Evolutionary conservation across 164 flowering plant species (phyloP).

Genomic region (Dillenia turbinata): DNA sequence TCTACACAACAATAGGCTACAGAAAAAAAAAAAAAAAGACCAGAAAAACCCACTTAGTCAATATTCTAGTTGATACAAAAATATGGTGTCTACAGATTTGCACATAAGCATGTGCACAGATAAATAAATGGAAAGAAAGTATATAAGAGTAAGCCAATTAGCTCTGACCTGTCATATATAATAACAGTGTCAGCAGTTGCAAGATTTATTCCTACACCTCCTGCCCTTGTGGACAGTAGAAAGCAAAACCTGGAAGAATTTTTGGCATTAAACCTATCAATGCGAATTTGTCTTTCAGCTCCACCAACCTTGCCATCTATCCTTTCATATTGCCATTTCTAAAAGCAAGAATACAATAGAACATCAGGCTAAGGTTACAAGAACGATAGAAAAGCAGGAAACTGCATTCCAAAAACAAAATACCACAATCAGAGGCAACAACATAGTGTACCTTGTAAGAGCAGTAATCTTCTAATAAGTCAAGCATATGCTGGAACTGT

Average conservation of each 20-base stretch:
- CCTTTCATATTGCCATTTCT: slow-evolving; percentile 92
- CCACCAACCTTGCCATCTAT: slow-evolving; percentile 94
- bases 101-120: not conserved
- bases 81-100: too few species aligned
- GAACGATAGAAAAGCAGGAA: not conserved
- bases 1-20: too few species aligned
- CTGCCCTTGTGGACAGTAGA: slow-evolving; percentile 91
- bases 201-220: slow-evolving; percentile 93
- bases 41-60: too few species aligned
- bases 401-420: not conserved
- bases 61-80: too few species aligned
- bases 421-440: not conserved
- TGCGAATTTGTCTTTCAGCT: slow-evolving; percentile 88
- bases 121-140: not conserved
- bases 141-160: not conserved
- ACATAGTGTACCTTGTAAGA: slow-evolving; percentile 44
- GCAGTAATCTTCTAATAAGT: slow-evolving; percentile 84
- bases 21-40: too few species aligned
- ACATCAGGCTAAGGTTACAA: not conserved
- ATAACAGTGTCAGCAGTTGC: slow-evolving; percentile 96
- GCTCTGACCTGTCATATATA: slow-evolving; percentile 77
- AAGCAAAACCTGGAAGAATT: slow-evolving; percentile 87
- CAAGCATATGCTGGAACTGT: slow-evolving; percentile 94
- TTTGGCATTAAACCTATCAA: slow-evolving; percentile 89
- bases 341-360: slow-evolving; percentile 15